Base-by-base conservation (phyloP, 1,139 yeast genomes). In the Arxiozyma heterogenica region DNA sequence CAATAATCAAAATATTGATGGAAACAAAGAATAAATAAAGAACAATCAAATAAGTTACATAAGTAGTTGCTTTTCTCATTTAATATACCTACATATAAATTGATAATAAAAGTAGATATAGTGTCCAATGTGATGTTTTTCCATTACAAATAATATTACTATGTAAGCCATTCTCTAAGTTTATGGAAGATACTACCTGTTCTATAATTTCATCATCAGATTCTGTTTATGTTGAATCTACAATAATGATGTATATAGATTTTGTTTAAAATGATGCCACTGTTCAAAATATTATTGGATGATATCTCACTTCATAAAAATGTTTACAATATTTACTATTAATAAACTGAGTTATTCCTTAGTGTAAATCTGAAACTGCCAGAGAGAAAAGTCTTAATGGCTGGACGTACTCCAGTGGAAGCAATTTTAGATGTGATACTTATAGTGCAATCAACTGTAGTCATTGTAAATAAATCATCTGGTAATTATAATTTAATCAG, bases 401-500 rank as follows among this genome's bases (percentile, higher is more conserved):
- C 22, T 5, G 15, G 3, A 20, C 17, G 4, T 12, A n/a, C 15
- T 11, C 18, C n/a, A 20, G 23, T 43, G 12, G 47, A 25, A 30
- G 47, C 23, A n/a, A 30, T 25, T 20, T 5, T 42, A 23, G 42
- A 27, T 9, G 49, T 21, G 20, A 25, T 38, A 7, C 43, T 42
- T n/a, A 52, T 47, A 9, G 51, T 41, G 9, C 49, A 21, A n/a
- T 27, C 17, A 20, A 17, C 25, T 17, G 23, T 50, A 20, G 38
- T 23, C 12, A 30, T 51, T 23, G 66, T 57, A 20, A 65, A 51
- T 58, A 73, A 72, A 56, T 75, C 70, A 8, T 61, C 63, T 5
- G 80, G 79, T 4, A 67, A 54, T 54, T 69, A 72, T 39, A 75
- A 60, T 1, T 73, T 67, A 2, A 77, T 57, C 15, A 59, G 63